These are phyloP conservation scores for Nannochloropsis limnetica DNA, from an alignment of 352 stramenopile species.

Conservation along the genomic window DNA sequence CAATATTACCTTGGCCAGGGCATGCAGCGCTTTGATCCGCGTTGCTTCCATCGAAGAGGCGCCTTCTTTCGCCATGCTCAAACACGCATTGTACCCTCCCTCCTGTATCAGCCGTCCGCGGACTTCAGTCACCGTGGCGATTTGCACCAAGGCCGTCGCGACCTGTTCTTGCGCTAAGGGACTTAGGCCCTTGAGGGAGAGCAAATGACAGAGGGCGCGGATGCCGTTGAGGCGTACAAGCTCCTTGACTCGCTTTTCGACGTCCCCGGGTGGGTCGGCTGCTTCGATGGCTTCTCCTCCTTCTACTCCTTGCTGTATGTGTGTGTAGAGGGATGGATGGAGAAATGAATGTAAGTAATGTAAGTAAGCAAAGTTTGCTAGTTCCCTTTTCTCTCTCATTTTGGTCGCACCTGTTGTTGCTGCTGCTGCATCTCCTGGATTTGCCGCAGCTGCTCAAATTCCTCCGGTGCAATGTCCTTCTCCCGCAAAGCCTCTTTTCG, in stretches of 20 bases:
- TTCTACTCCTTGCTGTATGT: constrained; percentile 49
- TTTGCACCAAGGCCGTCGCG: constrained; percentile 58
- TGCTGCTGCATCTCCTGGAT: constrained; percentile 80
- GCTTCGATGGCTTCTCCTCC: constrained; percentile 36
- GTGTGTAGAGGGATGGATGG: not conserved
- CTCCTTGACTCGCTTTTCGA: constrained; percentile 39
- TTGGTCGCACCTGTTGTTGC: constrained; percentile 66
- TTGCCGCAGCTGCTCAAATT: constrained; percentile 84
- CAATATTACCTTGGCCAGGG: constrained; percentile 51
- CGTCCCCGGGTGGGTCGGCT: constrained; percentile 15
- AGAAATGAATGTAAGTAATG: not conserved
- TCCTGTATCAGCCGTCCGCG: constrained; percentile 67
- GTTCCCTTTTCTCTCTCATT: too few species aligned
- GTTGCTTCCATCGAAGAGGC: constrained; percentile 53
- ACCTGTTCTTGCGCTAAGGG: not conserved
- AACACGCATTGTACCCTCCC: constrained; percentile 56
- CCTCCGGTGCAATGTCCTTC: constrained; percentile 88
- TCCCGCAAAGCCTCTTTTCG: constrained; percentile 88
- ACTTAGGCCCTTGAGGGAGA: not conserved
- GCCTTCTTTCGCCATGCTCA: constrained; percentile 37
- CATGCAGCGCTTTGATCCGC: constrained; percentile 1
- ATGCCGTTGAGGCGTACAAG: constrained; percentile 42
- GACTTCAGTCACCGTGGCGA: constrained; percentile 55
- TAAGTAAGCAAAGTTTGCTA: not conserved
- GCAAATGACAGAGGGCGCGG: not conserved